Evolutionary conservation across 495 filamentous ascomycete genomes (phyloP), one percentile per base, ranked within the genome.

Genomic region (Sabuloglossum arenarium): DNA sequence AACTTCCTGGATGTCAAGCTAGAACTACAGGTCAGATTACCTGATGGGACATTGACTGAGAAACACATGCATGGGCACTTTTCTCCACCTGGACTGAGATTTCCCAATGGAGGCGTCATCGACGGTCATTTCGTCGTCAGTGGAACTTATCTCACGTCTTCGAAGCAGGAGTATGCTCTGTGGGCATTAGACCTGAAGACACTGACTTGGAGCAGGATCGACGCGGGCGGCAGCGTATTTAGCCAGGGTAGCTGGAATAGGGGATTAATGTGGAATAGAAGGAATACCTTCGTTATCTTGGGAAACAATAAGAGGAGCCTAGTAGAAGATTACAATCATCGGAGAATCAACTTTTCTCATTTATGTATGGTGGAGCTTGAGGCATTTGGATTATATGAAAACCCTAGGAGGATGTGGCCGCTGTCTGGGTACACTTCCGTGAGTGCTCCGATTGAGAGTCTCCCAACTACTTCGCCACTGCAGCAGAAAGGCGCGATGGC

Each of bases 311-410:
- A 88, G 66, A 74, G 91, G 49, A 94, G 84, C 57, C 72, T 97
- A n/a, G 90, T 96, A 0, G 93, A 98, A 58, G 91, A 98, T 63
- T 98, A 98, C 62, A 96, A 96, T 58, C 90, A 98, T 61, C 85
- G 91, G 11, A 81, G 93, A 14, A 94, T 97, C 69, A 98, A 98
- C 65, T 98, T 98, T 67, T 85, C 85, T 10, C 88, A 98, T 64
- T 75, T 97, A 3, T 96, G 90, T 65, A 79, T 95, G 76, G 89
- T 98, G 19, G 91, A 97, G 68, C 71, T 98, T 19, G 91, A 98
- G 66, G 88, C 91, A 0, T 98, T 94, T 70, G 91, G 91, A 0
- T 79, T 98, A 4, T 96, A 94, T 65, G 89, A 97, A 66, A 97
- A 96, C 63, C 86, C 91, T 19, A 76, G 86, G 54, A 79, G 79